These are phyloP conservation scores for Solanum hybrid DNA, from an alignment of 305 asterid genomes.

Conservation along the genomic window DNA sequence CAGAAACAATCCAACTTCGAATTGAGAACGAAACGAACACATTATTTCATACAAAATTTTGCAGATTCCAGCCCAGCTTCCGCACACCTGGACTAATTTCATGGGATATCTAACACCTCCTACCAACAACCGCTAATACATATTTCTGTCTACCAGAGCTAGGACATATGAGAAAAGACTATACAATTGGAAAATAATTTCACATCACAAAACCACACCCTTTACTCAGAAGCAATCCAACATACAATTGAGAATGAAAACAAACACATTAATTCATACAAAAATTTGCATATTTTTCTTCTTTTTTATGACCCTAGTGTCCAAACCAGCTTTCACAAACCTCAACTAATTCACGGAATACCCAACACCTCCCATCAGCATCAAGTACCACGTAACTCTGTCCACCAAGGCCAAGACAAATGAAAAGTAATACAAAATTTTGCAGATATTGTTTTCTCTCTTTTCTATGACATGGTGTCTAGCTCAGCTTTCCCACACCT, in stretches of 20 bases:
- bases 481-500: not conserved
- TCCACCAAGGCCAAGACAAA: not conserved
- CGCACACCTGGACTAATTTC: not conserved
- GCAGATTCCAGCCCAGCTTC: not conserved
- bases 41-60: not conserved
- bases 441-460: not conserved
- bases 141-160: not conserved
- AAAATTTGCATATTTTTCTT: not conserved
- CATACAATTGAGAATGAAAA: not conserved
- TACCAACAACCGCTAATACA: not conserved
- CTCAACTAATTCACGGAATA: not conserved
- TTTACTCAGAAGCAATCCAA: not conserved
- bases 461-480: not conserved
- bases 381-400: not conserved
- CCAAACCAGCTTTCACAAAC: not conserved
- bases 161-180: not conserved
- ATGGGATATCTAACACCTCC: not conserved
- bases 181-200: not conserved
- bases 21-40: not conserved
- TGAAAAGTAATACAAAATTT: too few species aligned
- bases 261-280: not conserved
- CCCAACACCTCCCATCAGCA: not conserved
- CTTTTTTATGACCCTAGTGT: not conserved
- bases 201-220: not conserved
- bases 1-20: not conserved